phyloP scores from a whole-genome alignment of 768 basidiomycete genomes.

The Aureoboletus auriporus region DNA sequence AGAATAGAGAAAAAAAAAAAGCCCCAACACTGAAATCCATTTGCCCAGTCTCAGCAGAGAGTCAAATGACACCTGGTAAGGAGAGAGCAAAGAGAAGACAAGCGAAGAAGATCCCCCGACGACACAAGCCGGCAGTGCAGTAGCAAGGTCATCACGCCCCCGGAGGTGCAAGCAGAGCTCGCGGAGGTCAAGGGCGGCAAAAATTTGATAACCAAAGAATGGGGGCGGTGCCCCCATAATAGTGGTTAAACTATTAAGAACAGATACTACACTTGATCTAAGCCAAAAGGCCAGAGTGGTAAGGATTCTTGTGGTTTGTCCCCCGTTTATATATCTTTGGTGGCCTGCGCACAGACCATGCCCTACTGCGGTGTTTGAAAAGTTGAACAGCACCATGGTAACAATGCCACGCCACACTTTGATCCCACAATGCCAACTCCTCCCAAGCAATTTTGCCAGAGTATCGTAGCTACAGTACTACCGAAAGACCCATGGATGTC shows the following conservation, averaged over 20 bases:
- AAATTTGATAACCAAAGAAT: conserved; percentile 51
- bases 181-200: conserved; percentile 22
- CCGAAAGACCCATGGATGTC: conserved; percentile 4
- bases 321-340: conserved; percentile 9
- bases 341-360: conserved; percentile 18
- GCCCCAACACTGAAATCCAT: not conserved
- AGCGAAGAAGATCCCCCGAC: conserved; percentile 5
- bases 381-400: no score
- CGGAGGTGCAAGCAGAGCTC: conserved; percentile 13
- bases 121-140: conserved; percentile 5
- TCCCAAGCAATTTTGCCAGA: conserved; percentile 29
- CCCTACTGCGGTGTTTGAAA: not conserved
- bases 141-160: conserved; percentile 7
- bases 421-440: not conserved
- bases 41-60: not conserved
- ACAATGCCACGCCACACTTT: no score
- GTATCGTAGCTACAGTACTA: conserved; percentile 26
- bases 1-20: no score
- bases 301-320: not conserved
- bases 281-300: conserved; percentile 56
- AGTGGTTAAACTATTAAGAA: conserved; percentile 61
- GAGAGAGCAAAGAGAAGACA: conserved; percentile 1
- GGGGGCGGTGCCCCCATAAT: conserved; percentile 52
- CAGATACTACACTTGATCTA: conserved; percentile 80
- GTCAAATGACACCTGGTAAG: not conserved